Percentiles rank a stretch among this genome's conserved stretches.
These are phyloP conservation scores for Sanghuangporus weigelae DNA, from an alignment of 1,284 basidiomycete genomes.

Conservation along the genomic window DNA sequence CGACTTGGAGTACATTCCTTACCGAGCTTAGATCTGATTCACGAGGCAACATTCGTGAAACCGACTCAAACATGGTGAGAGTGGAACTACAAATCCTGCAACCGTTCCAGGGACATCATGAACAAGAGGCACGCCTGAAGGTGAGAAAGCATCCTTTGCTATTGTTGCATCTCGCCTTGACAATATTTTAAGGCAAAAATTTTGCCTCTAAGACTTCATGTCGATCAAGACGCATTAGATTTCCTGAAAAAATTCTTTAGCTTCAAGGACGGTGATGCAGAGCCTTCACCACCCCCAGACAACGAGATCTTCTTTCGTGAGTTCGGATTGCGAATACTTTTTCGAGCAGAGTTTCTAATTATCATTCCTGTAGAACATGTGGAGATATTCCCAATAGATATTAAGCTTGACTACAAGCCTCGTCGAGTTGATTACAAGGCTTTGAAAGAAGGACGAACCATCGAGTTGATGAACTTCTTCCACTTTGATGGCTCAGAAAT, in stretches of 20 bases:
- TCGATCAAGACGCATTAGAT: constrained; percentile 97
- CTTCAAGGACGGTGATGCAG: constrained; percentile 62
- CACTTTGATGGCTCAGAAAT: constrained; percentile 99
- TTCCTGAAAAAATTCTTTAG: constrained; percentile 96
- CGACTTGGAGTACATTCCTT: constrained; percentile 97
- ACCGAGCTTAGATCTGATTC: constrained; percentile 80
- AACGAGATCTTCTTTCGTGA: constrained; percentile 72
- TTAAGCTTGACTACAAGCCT: constrained; percentile 98
- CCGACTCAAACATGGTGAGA: constrained; percentile 89
- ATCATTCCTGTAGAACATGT: constrained; percentile 60
- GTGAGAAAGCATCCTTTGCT: constrained; percentile 40
- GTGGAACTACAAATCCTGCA: constrained; percentile 74
- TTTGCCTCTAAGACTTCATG: constrained; percentile 85
- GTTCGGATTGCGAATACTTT: constrained; percentile 23
- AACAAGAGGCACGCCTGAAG: constrained; percentile 78
- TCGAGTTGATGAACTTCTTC: constrained; percentile 99
- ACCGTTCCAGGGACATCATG: constrained; percentile 59
- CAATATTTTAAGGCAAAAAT: constrained; percentile 67
- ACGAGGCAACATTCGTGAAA: constrained; percentile 81
- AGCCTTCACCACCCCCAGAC: constrained; percentile 33
- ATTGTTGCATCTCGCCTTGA: background rate
- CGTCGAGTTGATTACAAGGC: constrained; percentile 94
- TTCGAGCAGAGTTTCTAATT: background rate
- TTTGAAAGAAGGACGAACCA: constrained; percentile 86
- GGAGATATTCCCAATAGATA: constrained; percentile 83